Evolutionary conservation across 345 rosid species (phyloP).

Genomic region (Melaleuca quinquenervia): DNA sequence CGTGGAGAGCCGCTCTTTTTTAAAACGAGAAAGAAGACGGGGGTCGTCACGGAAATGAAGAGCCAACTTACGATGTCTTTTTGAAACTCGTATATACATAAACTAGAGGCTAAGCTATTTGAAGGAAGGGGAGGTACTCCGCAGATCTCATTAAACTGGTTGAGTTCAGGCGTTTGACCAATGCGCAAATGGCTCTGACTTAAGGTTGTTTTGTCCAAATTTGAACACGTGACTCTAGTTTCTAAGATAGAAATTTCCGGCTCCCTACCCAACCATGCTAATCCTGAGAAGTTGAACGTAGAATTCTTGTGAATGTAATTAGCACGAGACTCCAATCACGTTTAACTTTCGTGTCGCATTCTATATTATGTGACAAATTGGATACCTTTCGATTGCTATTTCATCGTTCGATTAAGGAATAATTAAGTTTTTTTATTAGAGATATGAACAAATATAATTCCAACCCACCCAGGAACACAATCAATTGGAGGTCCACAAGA

Average conservation of each 20-base stretch:
- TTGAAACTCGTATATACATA: neutral
- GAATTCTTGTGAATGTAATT: neutral
- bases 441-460: too few relatives aligned
- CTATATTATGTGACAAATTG: neutral
- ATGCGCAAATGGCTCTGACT: neutral
- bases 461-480: neutral
- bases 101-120: fast-evolving
- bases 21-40: neutral
- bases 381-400: neutral
- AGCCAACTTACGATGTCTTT: too few relatives aligned
- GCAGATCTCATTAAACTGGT: too few relatives aligned
- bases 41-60: too few relatives aligned
- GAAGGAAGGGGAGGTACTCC: neutral
- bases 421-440: too few relatives aligned
- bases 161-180: neutral
- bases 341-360: neutral
- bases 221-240: neutral
- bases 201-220: too few relatives aligned
- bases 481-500: neutral
- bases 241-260: too few relatives aligned
- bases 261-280: too few relatives aligned
- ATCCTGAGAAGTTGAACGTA: too few relatives aligned
- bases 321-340: neutral
- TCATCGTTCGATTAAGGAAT: too few relatives aligned
- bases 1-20: neutral